Evolutionary conservation across 2,329 filamentous ascomycete species (phyloP), one percentile per base, ranked within the genome.

Genomic region (Aspergillus glaucus): DNA sequence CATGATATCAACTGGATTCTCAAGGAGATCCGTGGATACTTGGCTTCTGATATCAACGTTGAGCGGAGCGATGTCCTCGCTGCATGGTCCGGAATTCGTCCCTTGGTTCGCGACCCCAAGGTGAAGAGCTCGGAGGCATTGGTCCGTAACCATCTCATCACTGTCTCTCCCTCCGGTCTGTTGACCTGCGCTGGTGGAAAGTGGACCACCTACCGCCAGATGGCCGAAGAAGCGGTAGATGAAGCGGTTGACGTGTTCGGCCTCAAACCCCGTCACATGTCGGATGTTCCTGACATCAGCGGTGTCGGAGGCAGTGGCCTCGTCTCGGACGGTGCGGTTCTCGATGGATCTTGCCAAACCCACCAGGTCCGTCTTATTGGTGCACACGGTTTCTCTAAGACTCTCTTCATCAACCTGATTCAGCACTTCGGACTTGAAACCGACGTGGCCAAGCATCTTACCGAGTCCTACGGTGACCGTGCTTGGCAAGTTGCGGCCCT

Each of bases 371-470:
- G 87, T 47, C 76, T 95, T 30, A 77, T 93, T 50, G 89, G 89
- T 58, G 87, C 89, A 9, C 89, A 95, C 66, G 88, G 89, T 47
- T 94, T 85, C 75, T 90, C 85, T 69, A 90, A 90, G 71, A 88
- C 90, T 1, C 82, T 96, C 21, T 95, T 95, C 74, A 95, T 96
- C 76, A 91, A 92, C 69, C 76, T 96, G 32, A 93, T 95, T 64
- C 90, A 96, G 69, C 88, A 95, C 72, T 95, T 88, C 64, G 89
- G 89, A 54, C 74, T 96, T 49, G 91, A 95, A 70, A 95, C 88
- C 15, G 89, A 95, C 60, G 88, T 96, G 17, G 91, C 91, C 41
- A 87, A 89, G 72, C 90, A 96, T 70, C 78, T 96, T 30, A 86
- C 86, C 12, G 81, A 87, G 63, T 87, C 88, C 49, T 97, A 96